Percentiles rank a stretch among this genome's conserved stretches.
Conservation (phyloP, 257 asterid genomes). For the Solanum medicagineum region DNA sequence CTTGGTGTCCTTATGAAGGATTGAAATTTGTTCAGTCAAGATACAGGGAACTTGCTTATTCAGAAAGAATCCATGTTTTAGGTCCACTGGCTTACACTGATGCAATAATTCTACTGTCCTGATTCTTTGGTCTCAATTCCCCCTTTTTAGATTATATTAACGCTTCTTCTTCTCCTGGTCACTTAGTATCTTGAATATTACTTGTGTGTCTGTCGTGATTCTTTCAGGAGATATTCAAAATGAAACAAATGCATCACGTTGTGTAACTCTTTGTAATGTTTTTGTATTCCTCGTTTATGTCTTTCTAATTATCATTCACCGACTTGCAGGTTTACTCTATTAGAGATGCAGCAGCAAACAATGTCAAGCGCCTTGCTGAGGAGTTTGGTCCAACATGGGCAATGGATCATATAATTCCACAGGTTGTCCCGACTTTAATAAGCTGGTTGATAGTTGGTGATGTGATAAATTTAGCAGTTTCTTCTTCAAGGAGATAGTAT, state of each 20-base stretch:
- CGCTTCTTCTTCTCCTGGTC: background rate
- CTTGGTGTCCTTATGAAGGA: background rate
- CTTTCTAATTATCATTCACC: background rate
- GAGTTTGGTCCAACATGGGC: constrained; percentile 96
- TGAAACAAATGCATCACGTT: background rate
- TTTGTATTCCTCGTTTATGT: background rate
- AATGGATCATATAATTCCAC: constrained; percentile 85
- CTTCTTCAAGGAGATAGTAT: background rate
- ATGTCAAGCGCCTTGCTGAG: constrained; percentile 73
- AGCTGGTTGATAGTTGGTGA: background rate
- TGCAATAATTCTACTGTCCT: background rate
- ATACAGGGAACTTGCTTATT: background rate
- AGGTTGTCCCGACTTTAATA: constrained; percentile 26
- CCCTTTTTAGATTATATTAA: background rate
- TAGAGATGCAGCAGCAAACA: constrained; percentile 81
- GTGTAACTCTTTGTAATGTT: background rate
- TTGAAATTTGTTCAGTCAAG: background rate
- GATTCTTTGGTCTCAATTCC: background rate
- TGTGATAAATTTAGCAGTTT: background rate
- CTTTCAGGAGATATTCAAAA: background rate
- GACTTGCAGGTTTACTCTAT: constrained; percentile 57
- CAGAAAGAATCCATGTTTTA: background rate
- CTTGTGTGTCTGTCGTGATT: background rate
- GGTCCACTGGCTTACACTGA: background rate
- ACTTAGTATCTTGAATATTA: background rate